A percentile compares a stretch with the other conserved stretches of the same genome.
Evolutionary conservation across 257 asterid species (phyloP).

Genomic region (Scutellaria minor): DNA sequence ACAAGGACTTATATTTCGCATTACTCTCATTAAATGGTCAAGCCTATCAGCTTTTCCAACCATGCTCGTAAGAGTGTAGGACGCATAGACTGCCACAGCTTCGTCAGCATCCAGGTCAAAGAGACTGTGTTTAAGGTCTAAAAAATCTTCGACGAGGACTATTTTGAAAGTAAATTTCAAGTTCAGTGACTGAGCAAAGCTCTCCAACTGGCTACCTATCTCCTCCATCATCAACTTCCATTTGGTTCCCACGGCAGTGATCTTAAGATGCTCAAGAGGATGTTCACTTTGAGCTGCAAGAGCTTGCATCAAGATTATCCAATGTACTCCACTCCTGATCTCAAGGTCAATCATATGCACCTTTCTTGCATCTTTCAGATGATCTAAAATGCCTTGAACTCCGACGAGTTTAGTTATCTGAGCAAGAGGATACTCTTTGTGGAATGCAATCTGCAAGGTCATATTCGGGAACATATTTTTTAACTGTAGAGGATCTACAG

Average conservation of each 20-base stretch:
- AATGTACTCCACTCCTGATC: conserved; percentile 36
- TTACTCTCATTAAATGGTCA: conserved; percentile 41
- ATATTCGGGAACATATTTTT: not conserved
- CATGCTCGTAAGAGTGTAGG: conserved; percentile 16
- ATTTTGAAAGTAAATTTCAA: conserved; percentile 17
- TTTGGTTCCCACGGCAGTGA: conserved; percentile 24
- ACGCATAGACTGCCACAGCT: conserved; percentile 14
- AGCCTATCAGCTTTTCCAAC: conserved; percentile 37
- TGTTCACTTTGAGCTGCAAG: conserved; percentile 4
- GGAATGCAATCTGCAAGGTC: not conserved
- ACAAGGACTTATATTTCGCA: conserved; percentile 43
- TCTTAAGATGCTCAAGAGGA: conserved; percentile 29
- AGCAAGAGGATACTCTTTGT: conserved; percentile 25
- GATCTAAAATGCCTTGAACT: conserved; percentile 27
- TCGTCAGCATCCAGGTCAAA: conserved; percentile 14
- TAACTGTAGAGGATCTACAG: conserved; percentile 14
- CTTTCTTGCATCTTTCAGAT: conserved; percentile 12
- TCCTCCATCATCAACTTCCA: conserved; percentile 11
- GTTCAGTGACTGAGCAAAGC: conserved; percentile 31
- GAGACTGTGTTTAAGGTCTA: not conserved
- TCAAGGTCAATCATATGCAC: conserved; percentile 29
- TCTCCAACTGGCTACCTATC: conserved; percentile 27
- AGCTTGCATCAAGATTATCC: conserved; percentile 35
- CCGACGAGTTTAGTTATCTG: conserved; percentile 31
- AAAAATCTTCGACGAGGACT: conserved; percentile 23